Percentiles rank a stretch among this genome's conserved stretches.
Evolutionary conservation across 2,329 filamentous ascomycete genomes (phyloP).

Genomic region (Polytolypa hystricis): DNA sequence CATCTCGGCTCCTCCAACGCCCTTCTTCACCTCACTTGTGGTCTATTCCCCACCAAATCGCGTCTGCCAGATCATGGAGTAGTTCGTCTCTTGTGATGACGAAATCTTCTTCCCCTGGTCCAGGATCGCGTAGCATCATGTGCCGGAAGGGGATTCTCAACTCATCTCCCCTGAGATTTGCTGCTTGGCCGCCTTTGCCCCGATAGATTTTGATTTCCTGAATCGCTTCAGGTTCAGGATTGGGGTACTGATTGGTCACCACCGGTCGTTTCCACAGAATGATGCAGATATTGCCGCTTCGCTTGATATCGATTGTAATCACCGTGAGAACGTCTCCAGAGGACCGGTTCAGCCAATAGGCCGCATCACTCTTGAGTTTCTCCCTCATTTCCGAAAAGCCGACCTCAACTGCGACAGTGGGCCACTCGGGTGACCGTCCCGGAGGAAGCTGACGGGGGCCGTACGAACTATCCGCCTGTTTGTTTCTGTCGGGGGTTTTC

Average conservation of each 20-base stretch:
- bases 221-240: constrained; percentile 4
- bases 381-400: constrained; percentile 2
- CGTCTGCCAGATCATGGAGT: constrained; percentile 1
- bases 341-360: constrained; percentile 5
- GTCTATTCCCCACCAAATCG: not conserved
- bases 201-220: constrained; percentile 6
- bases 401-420: constrained; percentile 5
- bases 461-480: constrained; percentile 1
- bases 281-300: constrained; percentile 5
- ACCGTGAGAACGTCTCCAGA: not conserved
- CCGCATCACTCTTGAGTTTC: constrained; percentile 4
- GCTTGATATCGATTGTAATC: constrained; percentile 8
- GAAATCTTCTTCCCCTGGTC: constrained; percentile 4
- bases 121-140: constrained; percentile 3
- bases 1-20: too few species aligned
- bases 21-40: not conserved
- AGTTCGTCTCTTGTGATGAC: constrained; percentile 5
- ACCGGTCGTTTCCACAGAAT: constrained; percentile 4
- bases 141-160: constrained; percentile 1
- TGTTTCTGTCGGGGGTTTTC: not conserved
- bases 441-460: constrained; percentile 1
- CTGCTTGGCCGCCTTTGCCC: not conserved
- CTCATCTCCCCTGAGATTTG: not conserved
- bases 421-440: not conserved
- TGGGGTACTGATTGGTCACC: not conserved